These are phyloP conservation scores for Populus euphratica DNA, from an alignment of 345 rosid genomes.

Conservation along the genomic window DNA sequence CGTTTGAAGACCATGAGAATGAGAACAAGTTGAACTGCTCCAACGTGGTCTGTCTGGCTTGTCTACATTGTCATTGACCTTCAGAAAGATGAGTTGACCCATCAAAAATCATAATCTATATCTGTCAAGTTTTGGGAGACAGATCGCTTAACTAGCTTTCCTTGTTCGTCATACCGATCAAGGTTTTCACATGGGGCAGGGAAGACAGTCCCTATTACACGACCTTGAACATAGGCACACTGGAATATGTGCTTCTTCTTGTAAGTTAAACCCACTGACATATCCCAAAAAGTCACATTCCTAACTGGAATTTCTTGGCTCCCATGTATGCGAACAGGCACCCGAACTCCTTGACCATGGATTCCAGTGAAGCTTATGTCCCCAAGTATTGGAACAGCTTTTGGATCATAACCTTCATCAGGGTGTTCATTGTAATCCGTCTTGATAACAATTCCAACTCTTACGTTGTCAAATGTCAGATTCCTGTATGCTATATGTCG, in stretches of 20 bases:
- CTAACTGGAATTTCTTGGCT: conserved; percentile 78
- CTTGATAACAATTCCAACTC: conserved; percentile 89
- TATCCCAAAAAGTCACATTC: conserved; percentile 73
- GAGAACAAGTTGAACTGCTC: conserved; percentile 14
- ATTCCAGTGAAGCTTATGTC: conserved; percentile 75
- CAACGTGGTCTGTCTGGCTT: conserved; percentile 4
- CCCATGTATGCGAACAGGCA: conserved; percentile 91
- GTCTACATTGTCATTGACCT: conserved; percentile 10
- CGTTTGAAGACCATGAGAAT: not conserved
- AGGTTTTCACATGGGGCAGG: conserved; percentile 92
- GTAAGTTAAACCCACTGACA: conserved; percentile 86
- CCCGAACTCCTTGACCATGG: conserved; percentile 90
- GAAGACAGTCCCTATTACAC: conserved; percentile 77
- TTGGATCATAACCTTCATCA: conserved; percentile 68
- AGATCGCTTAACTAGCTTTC: conserved; percentile 56
- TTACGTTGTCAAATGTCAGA: conserved; percentile 68
- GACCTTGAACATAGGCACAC: conserved; percentile 83
- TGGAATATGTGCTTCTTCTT: conserved; percentile 94
- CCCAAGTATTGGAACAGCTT: conserved; percentile 58
- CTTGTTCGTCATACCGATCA: conserved; percentile 78
- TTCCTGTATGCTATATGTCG: conserved; percentile 62
- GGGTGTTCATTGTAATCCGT: conserved; percentile 97
- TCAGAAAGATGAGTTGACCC: not conserved
- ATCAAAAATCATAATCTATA: conserved; percentile 74
- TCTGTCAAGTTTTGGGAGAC: conserved; percentile 68